phyloP scores from a whole-genome alignment of 2,329 filamentous ascomycete genomes.

The Sclerotinia nivalis region DNA sequence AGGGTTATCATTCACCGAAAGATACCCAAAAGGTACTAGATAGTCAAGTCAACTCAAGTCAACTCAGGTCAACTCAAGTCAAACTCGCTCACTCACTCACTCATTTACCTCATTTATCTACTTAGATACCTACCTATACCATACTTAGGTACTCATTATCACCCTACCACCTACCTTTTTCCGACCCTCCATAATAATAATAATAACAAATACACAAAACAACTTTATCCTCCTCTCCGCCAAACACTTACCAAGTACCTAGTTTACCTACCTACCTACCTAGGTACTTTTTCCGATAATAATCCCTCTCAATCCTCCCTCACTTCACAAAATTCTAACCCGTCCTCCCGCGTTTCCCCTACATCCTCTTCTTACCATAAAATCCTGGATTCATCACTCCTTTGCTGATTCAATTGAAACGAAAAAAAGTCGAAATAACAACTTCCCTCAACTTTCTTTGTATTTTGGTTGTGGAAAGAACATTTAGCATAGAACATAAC shows the following conservation, averaged over 20 bases:
- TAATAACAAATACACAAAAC: background rate
- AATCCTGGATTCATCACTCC: background rate
- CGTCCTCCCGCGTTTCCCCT: background rate
- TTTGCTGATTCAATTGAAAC: constrained; percentile 6
- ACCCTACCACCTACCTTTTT: background rate
- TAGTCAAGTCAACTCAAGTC: background rate
- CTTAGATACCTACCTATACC: no score
- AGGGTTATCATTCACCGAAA: background rate
- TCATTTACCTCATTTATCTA: background rate
- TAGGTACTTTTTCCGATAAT: background rate
- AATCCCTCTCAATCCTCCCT: constrained; percentile 13
- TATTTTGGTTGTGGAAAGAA: background rate
- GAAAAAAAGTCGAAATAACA: background rate
- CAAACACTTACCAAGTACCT: background rate
- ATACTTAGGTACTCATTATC: background rate
- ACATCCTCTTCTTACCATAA: background rate
- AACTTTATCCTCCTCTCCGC: background rate
- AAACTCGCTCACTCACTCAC: background rate
- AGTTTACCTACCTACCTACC: background rate
- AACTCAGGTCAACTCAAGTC: background rate
- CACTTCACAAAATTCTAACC: background rate
- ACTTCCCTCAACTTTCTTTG: background rate
- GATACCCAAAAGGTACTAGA: background rate
- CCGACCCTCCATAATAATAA: background rate
- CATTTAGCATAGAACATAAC: background rate